Percentiles rank a stretch among this genome's conserved stretches.
phyloP scores from a whole-genome alignment of 2,329 filamentous ascomycete genomes.

The Diaporthe capsici region DNA sequence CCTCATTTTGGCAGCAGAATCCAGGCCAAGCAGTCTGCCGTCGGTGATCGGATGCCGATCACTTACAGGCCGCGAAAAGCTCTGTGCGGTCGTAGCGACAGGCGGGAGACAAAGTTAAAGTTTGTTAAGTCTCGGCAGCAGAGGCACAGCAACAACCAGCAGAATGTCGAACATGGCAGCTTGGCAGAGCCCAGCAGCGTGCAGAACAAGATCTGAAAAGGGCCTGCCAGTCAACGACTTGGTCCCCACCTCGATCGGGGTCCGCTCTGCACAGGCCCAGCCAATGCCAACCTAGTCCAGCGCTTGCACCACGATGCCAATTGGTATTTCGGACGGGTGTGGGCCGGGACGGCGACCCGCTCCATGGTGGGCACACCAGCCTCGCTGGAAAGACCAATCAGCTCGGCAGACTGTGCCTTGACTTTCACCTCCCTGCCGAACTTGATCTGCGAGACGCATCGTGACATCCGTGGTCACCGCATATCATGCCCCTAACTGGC shows the following conservation, averaged over 20 bases:
- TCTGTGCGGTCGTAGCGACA: neutral
- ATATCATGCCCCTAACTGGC: constrained; percentile 3
- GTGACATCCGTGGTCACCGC: constrained; percentile 34
- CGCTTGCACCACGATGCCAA: constrained; percentile 41
- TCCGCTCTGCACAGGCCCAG: constrained; percentile 8
- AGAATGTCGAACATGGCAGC: neutral
- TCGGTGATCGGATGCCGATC: constrained; percentile 6
- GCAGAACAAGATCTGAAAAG: constrained; percentile 39
- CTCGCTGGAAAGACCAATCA: constrained; percentile 30
- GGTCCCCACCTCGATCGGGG: constrained; percentile 6
- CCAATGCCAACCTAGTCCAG: constrained; percentile 33
- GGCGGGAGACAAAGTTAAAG: constrained; percentile 16
- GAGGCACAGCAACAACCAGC: neutral
- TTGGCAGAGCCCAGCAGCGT: constrained; percentile 23
- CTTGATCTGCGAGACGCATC: constrained; percentile 29
- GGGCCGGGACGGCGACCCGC: constrained; percentile 24
- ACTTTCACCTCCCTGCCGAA: constrained; percentile 4
- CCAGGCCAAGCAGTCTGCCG: constrained; percentile 25
- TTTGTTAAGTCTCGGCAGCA: neutral
- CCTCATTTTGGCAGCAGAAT: neutral
- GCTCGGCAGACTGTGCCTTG: neutral
- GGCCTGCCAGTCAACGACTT: neutral
- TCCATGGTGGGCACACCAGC: constrained; percentile 14
- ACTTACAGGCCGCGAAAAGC: neutral
- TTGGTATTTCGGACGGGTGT: constrained; percentile 38